A percentile compares a stretch with the other conserved stretches of the same genome.
Conservation (phyloP, 176 grass and related monocot genomes). For the Neostapfia colusana region DNA sequence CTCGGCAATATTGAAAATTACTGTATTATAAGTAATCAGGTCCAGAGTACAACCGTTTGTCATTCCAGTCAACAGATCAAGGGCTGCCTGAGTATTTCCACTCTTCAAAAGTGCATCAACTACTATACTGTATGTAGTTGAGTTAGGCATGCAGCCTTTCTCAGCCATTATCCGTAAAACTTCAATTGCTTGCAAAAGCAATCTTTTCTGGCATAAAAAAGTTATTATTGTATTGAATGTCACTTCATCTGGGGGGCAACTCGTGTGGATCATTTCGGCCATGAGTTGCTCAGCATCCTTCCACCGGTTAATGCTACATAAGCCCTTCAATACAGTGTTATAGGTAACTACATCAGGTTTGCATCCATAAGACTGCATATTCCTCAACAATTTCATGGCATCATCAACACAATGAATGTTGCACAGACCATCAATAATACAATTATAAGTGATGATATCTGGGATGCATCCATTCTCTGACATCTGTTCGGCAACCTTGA, state of each 20-base stretch:
- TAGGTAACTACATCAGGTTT: constrained; percentile 56
- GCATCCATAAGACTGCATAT: constrained; percentile 41
- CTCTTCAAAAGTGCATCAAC: constrained; percentile 36
- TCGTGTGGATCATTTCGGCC: constrained; percentile 23
- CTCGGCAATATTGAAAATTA: constrained; percentile 46
- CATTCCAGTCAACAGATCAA: constrained; percentile 19
- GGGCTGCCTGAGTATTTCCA: constrained; percentile 10
- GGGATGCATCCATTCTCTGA: constrained; percentile 44
- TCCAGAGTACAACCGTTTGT: constrained; percentile 1
- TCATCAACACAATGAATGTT: constrained; percentile 45
- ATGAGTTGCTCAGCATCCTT: constrained; percentile 35
- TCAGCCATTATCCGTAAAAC: constrained; percentile 37
- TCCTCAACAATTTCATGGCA: constrained; percentile 43
- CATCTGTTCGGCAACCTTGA: constrained; percentile 57
- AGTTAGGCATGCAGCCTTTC: constrained; percentile 35
- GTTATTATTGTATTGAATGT: constrained; percentile 24
- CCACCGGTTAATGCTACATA: constrained; percentile 32
- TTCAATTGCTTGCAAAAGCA: constrained; percentile 34
- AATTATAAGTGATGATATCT: constrained; percentile 55
- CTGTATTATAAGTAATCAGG: constrained; percentile 45
- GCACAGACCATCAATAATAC: constrained; percentile 58
- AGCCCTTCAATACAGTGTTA: constrained; percentile 43
- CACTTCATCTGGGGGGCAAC: constrained; percentile 25
- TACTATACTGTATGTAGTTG: constrained; percentile 25
- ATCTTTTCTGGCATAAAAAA: constrained; percentile 42